These are phyloP conservation scores for Gillenia trifoliata DNA, from an alignment of 306 rosid genomes.

Conservation along the genomic window DNA sequence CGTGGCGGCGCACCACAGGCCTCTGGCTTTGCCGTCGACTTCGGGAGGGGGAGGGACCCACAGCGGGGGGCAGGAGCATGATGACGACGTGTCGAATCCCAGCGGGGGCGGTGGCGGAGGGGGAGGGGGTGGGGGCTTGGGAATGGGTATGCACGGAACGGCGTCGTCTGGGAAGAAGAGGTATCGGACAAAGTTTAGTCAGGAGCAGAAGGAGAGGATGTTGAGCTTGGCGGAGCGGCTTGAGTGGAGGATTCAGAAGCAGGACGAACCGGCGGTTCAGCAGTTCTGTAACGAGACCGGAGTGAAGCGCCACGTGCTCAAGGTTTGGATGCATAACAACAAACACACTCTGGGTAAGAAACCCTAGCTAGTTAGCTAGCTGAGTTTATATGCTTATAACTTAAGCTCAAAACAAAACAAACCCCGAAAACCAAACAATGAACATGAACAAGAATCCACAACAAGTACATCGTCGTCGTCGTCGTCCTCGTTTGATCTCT, in stretches of 20 bases:
- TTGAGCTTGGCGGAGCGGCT: conserved; percentile 69
- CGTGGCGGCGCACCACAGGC: conserved; percentile 52
- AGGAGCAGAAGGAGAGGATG: conserved; percentile 87
- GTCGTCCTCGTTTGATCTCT: not conserved
- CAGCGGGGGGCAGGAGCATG: conserved; percentile 66
- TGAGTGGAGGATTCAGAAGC: conserved; percentile 95
- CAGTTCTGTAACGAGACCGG: conserved; percentile 82
- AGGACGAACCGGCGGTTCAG: conserved; percentile 68
- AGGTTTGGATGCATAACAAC: conserved; percentile 99
- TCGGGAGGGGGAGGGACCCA: conserved; percentile 69
- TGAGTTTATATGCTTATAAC: not conserved
- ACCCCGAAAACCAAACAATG: not conserved
- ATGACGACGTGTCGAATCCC: conserved; percentile 79
- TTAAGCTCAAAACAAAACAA: not conserved
- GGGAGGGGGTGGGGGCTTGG: conserved; percentile 18
- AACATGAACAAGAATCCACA: not conserved
- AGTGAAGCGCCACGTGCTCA: conserved; percentile 82
- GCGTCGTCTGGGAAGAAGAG: conserved; percentile 48
- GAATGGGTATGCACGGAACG: not conserved
- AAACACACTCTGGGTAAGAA: conserved; percentile 98
- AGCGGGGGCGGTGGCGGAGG: conserved; percentile 52
- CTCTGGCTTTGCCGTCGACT: conserved; percentile 86
- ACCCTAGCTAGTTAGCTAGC: conserved; percentile 47
- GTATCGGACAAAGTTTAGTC: conserved; percentile 72
- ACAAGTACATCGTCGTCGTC: not conserved